phyloP scores from a whole-genome alignment of 1,284 basidiomycete species.

The Sporisorium graminicola region DNA sequence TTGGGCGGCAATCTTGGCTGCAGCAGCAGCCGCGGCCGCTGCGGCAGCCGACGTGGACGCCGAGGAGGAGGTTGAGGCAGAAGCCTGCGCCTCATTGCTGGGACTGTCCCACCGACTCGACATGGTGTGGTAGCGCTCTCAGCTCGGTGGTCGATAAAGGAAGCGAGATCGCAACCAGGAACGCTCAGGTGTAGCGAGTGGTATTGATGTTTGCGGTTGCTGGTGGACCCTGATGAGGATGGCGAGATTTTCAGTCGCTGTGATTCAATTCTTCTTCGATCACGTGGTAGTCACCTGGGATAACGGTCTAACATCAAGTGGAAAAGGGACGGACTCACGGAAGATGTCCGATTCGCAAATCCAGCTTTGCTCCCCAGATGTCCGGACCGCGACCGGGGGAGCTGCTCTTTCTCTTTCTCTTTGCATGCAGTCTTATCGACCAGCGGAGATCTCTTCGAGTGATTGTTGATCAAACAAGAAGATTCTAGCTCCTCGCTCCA shows the following conservation, averaged over 20 bases:
- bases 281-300: background rate
- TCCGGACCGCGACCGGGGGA: slow-evolving; percentile 34
- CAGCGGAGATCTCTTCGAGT: slow-evolving; percentile 13
- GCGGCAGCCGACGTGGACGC: slow-evolving; percentile 17
- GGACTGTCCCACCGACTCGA: slow-evolving; percentile 39
- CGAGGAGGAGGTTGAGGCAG: slow-evolving; percentile 31
- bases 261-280: slow-evolving; percentile 3
- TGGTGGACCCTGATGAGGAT: slow-evolving; percentile 15
- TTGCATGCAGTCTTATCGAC: slow-evolving; percentile 10
- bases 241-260: background rate
- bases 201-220: background rate
- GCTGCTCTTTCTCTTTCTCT: background rate
- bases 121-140: no score
- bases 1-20: slow-evolving; percentile 63
- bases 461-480: slow-evolving; percentile 3
- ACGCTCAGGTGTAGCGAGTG: no score
- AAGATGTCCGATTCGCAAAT: background rate
- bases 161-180: no score
- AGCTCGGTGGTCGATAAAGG: no score
- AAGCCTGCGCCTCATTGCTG: slow-evolving; percentile 26
- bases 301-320: slow-evolving; percentile 10
- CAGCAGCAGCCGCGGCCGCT: slow-evolving; percentile 57
- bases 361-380: no score
- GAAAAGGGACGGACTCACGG: background rate
- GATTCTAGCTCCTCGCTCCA: background rate